Conservation (phyloP, 192 early-diverging fungal species). For the Backusella westeae region DNA sequence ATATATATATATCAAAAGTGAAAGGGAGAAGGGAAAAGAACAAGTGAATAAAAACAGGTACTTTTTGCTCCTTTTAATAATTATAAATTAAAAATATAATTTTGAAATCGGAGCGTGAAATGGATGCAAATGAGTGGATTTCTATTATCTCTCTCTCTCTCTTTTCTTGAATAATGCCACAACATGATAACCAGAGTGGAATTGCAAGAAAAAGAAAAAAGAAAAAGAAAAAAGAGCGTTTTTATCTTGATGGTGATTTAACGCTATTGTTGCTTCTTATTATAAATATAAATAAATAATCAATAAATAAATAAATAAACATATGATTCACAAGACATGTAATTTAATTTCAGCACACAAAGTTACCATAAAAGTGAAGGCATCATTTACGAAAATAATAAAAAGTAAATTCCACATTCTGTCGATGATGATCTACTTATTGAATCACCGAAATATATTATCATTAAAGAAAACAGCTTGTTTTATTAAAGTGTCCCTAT, state of each 20-base stretch:
- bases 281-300: not conserved
- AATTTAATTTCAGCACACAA: not conserved
- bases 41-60: not conserved
- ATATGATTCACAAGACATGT: not conserved
- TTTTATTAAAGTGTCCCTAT: too few species aligned
- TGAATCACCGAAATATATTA: not conserved
- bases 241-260: not conserved
- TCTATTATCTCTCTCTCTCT: not conserved
- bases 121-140: not conserved
- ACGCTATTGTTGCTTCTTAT: not conserved
- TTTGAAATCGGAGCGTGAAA: not conserved
- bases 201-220: not conserved
- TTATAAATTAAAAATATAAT: not conserved
- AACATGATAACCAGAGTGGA: too few species aligned
- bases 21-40: not conserved
- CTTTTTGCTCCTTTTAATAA: not conserved
- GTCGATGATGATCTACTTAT: not conserved
- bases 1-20: not conserved
- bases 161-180: not conserved
- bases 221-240: not conserved
- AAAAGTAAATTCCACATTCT: not conserved
- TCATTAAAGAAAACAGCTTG: too few species aligned
- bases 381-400: not conserved
- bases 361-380: not conserved
- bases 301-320: too few species aligned